phyloP scores from a whole-genome alignment of 208 protist species.

The Trypanosomatidae sp. region DNA sequence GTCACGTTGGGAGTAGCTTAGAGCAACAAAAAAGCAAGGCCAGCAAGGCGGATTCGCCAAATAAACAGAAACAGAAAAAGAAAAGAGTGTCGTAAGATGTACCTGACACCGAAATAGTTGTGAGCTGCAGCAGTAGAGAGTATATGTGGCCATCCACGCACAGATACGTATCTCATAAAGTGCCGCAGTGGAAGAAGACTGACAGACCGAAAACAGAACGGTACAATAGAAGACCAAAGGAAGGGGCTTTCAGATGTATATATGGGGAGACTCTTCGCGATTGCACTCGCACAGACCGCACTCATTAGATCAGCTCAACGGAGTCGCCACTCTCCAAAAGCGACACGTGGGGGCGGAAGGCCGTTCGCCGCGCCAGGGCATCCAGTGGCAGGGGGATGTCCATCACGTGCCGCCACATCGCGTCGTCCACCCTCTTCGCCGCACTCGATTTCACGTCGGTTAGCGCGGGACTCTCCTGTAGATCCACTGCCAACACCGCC shows the following conservation, averaged over 20 bases:
- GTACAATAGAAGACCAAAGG: background rate
- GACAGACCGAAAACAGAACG: no score
- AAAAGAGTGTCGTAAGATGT: no score
- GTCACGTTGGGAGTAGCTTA: no score
- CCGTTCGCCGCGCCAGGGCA: conserved; percentile 1
- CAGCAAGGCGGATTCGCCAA: no score
- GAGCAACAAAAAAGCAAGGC: no score
- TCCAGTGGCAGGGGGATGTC: conserved; percentile 25
- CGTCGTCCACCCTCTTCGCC: background rate
- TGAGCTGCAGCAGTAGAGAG: no score
- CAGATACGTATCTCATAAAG: no score
- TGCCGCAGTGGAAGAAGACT: no score
- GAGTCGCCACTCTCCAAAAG: conserved; percentile 59
- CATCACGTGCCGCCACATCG: conserved; percentile 30
- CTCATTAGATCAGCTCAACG: conserved; percentile 32
- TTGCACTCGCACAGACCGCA: background rate
- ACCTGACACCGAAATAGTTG: no score
- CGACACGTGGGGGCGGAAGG: conserved; percentile 64
- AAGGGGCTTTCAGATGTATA: background rate
- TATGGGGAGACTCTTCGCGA: no score
- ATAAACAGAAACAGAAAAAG: no score
- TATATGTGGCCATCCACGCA: no score
- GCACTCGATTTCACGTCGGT: background rate
- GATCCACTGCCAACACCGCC: conserved; percentile 3
- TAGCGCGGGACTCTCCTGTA: background rate